phyloP scores from a whole-genome alignment of 768 basidiomycete species.

The Xanthoconium stramineum region DNA sequence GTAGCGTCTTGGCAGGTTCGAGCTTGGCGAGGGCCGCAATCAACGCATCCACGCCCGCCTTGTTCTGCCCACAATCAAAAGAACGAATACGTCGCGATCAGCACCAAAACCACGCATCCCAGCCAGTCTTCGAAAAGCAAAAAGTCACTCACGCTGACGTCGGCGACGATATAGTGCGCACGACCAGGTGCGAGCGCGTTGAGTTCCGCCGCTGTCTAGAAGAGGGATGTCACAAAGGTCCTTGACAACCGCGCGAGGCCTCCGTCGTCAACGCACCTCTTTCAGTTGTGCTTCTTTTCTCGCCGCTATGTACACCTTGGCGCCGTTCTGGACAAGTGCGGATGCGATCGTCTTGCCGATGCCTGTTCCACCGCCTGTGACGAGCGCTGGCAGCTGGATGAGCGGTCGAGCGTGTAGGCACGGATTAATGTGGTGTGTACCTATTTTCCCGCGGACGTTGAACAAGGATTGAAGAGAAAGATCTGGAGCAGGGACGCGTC shows the following conservation, averaged over 20 bases:
- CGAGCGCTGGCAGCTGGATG: conserved; percentile 48
- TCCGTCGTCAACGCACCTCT: conserved; percentile 44
- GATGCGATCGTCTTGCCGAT: conserved; percentile 84
- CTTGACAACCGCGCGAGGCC: conserved; percentile 32
- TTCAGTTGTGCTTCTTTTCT: conserved; percentile 77
- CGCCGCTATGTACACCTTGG: conserved; percentile 86
- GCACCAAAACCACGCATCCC: neutral
- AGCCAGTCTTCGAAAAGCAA: neutral
- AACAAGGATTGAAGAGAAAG: conserved; percentile 55
- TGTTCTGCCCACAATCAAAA: conserved; percentile 45
- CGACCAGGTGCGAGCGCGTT: conserved; percentile 58
- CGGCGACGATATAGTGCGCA: conserved; percentile 71
- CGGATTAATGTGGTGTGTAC: conserved; percentile 32
- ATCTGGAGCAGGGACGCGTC: conserved; percentile 30
- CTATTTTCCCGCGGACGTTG: conserved; percentile 67
- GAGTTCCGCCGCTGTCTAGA: conserved; percentile 54
- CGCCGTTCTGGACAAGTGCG: conserved; percentile 81
- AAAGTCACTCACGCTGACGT: conserved; percentile 56
- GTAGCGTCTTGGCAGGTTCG: conserved; percentile 57
- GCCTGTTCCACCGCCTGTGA: conserved; percentile 82
- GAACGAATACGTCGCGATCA: neutral
- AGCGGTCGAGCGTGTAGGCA: neutral
- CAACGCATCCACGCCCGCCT: conserved; percentile 75
- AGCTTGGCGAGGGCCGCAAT: conserved; percentile 63
- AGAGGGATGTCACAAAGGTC: neutral